phyloP scores from a whole-genome alignment of 1,284 basidiomycete species.

The Pterula multifida region DNA sequence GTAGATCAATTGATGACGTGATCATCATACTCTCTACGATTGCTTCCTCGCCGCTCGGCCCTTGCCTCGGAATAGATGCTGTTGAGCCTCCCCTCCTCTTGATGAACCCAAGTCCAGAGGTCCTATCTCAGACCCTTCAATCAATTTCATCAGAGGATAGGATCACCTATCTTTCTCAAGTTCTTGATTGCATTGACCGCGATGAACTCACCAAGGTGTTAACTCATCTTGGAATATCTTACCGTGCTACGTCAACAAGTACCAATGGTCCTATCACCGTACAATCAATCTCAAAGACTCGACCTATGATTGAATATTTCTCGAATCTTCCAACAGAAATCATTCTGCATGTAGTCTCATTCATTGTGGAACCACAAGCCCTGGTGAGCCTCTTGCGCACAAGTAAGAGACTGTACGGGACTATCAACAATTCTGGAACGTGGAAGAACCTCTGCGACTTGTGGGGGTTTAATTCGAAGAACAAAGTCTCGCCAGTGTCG shows the following conservation, averaged over 20 bases:
- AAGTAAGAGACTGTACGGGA: slow-evolving; percentile 24
- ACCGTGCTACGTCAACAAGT: neutral
- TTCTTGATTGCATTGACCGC: neutral
- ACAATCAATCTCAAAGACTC: neutral
- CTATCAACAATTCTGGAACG: slow-evolving; percentile 52
- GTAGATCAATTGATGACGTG: too few relatives aligned
- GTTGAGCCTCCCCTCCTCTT: neutral
- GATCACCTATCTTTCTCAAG: neutral
- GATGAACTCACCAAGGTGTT: neutral
- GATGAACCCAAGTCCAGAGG: neutral
- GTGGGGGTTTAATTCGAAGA: slow-evolving; percentile 51
- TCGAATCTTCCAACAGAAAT: slow-evolving; percentile 77
- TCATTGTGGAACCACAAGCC: slow-evolving; percentile 73
- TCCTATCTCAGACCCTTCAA: neutral
- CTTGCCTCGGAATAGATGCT: too few relatives aligned
- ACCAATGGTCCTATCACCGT: neutral
- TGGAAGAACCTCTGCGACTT: slow-evolving; percentile 82
- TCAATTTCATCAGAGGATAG: neutral
- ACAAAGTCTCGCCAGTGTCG: slow-evolving; percentile 20
- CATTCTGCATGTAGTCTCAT: slow-evolving; percentile 69
- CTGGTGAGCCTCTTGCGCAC: slow-evolving; percentile 68
- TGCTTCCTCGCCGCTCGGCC: too few relatives aligned
- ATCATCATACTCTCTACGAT: too few relatives aligned
- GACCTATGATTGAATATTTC: slow-evolving; percentile 71
- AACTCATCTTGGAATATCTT: neutral